Percentiles rank a stretch among this genome's conserved stretches.
phyloP scores from a whole-genome alignment of 2,329 filamentous ascomycete genomes.

The Graphilbum sp. region DNA sequence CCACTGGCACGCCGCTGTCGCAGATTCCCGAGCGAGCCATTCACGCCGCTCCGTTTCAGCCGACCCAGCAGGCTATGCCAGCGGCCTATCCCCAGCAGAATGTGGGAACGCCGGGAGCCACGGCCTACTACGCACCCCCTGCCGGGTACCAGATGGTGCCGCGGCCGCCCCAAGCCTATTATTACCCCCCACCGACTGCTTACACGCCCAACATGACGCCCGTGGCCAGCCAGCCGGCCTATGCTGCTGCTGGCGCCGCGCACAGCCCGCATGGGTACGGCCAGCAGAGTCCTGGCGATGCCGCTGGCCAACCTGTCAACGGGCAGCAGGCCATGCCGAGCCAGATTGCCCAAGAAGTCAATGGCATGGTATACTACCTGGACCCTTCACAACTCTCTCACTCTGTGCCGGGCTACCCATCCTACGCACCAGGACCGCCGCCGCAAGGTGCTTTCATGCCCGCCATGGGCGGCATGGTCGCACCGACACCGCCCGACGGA shows the following conservation, averaged over 20 bases:
- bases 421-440: constrained; percentile 23
- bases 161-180: constrained; percentile 26
- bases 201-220: constrained; percentile 15
- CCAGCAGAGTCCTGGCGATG: constrained; percentile 25
- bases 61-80: constrained; percentile 22
- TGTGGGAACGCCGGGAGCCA: not conserved
- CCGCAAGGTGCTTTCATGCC: constrained; percentile 32
- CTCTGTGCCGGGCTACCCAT: constrained; percentile 29
- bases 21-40: constrained; percentile 89
- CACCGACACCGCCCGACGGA: constrained; percentile 39
- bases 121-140: constrained; percentile 35
- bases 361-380: constrained; percentile 94
- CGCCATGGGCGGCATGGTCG: constrained; percentile 52
- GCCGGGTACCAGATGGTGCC: constrained; percentile 36
- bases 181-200: constrained; percentile 14
- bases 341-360: constrained; percentile 68
- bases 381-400: constrained; percentile 58
- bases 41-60: constrained; percentile 80
- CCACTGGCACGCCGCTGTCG: constrained; percentile 65
- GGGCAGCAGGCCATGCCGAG: constrained; percentile 34
- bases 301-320: constrained; percentile 14
- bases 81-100: not conserved
- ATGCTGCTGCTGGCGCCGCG: constrained; percentile 34
- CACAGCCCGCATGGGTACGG: constrained; percentile 18
- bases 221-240: constrained; percentile 33